Evolutionary conservation across 495 filamentous ascomycete species (phyloP).

Genomic region (Penicillium manginii): DNA sequence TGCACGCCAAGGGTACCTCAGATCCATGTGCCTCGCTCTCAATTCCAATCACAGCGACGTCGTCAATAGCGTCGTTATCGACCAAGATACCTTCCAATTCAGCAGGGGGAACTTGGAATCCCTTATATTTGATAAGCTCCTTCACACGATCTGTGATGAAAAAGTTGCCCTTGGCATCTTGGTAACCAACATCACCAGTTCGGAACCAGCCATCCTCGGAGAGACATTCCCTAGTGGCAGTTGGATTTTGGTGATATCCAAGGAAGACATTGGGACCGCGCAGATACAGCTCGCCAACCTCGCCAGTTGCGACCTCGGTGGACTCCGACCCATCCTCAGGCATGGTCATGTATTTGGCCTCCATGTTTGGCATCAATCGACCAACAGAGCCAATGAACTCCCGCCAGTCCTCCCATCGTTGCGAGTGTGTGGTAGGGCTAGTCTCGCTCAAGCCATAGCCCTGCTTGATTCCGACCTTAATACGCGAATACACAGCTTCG

Average conservation of each 20-base stretch:
- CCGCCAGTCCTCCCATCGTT: constrained; percentile 79
- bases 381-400: constrained; percentile 80
- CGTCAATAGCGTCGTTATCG: constrained; percentile 71
- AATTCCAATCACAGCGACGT: constrained; percentile 86
- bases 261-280: constrained; percentile 68
- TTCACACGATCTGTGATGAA: constrained; percentile 86
- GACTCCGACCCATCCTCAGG: constrained; percentile 56
- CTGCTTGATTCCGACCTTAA: constrained; percentile 78
- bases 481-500: constrained; percentile 72
- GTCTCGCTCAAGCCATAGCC: constrained; percentile 90
- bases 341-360: constrained; percentile 74
- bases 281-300: constrained; percentile 69
- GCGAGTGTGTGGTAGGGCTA: constrained; percentile 58
- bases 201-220: constrained; percentile 63
- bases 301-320: constrained; percentile 58
- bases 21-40: constrained; percentile 69
- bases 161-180: constrained; percentile 63
- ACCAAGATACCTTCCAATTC: constrained; percentile 83
- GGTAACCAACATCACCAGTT: constrained; percentile 67
- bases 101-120: constrained; percentile 86
- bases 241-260: constrained; percentile 73
- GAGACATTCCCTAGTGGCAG: constrained; percentile 69
- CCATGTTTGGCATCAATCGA: constrained; percentile 76
- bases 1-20: constrained; percentile 83
- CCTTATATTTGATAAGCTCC: constrained; percentile 89